phyloP scores from a whole-genome alignment of 1,284 basidiomycete genomes.

The Sporisorium scitamineum region DNA sequence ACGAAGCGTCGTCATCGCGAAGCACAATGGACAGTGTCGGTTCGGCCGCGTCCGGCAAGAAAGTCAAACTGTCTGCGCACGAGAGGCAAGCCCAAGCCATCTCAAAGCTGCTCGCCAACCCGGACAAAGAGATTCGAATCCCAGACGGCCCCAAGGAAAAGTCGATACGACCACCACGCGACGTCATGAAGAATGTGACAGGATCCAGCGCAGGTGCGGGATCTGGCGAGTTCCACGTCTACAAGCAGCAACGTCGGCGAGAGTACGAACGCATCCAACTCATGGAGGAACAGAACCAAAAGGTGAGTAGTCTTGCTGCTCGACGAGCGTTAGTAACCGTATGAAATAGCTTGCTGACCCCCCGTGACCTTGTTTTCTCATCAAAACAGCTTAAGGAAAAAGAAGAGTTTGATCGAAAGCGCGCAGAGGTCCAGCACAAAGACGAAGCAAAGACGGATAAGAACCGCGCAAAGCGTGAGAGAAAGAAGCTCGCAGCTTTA shows the following conservation, averaged over 20 bases:
- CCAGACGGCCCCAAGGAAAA: slow-evolving; percentile 49
- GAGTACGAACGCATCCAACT: slow-evolving; percentile 94
- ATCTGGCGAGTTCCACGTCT: slow-evolving; percentile 79
- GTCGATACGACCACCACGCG: slow-evolving; percentile 58
- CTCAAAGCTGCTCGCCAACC: slow-evolving; percentile 60
- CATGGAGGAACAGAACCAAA: slow-evolving; percentile 84
- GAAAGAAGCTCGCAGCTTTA: slow-evolving; percentile 56
- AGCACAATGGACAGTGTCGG: slow-evolving; percentile 4
- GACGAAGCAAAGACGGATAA: slow-evolving; percentile 70
- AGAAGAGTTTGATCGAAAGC: slow-evolving; percentile 50
- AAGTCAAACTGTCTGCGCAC: slow-evolving; percentile 49
- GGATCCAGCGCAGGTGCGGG: slow-evolving; percentile 68
- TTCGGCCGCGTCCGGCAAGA: slow-evolving; percentile 14
- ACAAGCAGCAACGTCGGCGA: slow-evolving; percentile 90
- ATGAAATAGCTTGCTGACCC: neutral
- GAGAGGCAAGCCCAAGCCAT: slow-evolving; percentile 62
- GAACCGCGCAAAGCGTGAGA: slow-evolving; percentile 64
- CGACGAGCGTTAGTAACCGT: too few relatives aligned
- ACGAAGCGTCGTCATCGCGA: slow-evolving; percentile 28
- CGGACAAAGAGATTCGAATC: slow-evolving; percentile 54
- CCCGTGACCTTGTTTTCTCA: neutral
- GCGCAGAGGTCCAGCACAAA: slow-evolving; percentile 25
- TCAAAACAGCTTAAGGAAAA: slow-evolving; percentile 42
- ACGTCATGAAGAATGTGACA: slow-evolving; percentile 81
- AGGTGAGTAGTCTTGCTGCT: slow-evolving; percentile 75